These are phyloP conservation scores for Hanseniaspora occidentalis DNA, from an alignment of 805 yeast genomes.

Conservation along the genomic window DNA sequence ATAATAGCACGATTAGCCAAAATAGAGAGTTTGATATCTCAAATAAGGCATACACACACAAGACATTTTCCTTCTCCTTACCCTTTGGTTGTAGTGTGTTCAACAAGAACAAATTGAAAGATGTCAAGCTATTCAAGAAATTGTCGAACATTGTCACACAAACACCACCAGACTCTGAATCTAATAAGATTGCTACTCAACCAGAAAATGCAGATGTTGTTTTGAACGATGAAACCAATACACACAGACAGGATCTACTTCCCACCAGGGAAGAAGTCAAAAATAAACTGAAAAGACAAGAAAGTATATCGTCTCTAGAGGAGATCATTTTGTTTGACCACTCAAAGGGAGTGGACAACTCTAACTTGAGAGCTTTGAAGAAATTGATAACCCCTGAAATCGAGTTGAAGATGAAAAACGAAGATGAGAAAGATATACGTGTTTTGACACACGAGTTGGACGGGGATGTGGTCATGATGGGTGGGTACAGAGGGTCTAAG, in stretches of 20 bases:
- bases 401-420: constrained; percentile 10
- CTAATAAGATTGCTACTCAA: no score
- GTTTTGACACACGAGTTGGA: constrained; percentile 29
- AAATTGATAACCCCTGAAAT: constrained; percentile 44
- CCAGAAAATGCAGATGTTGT: no score
- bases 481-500: constrained; percentile 82
- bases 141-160: constrained; percentile 9
- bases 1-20: constrained; percentile 12
- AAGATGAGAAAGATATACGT: not conserved
- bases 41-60: constrained; percentile 14
- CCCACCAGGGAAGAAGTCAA: constrained; percentile 17
- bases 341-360: constrained; percentile 48
- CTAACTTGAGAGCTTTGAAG: constrained; percentile 57
- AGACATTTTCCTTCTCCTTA: constrained; percentile 26
- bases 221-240: no score
- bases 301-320: constrained; percentile 46
- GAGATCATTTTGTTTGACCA: constrained; percentile 47
- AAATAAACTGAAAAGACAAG: constrained; percentile 33
- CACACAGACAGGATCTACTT: not conserved
- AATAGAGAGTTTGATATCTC: no score
- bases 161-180: constrained; percentile 10
- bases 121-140: not conserved
- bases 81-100: constrained; percentile 25
- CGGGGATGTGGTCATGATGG: constrained; percentile 72
- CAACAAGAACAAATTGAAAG: not conserved